Conservation (phyloP, 2,329 filamentous ascomycete genomes). For the Pseudofabraea citricarpa region DNA sequence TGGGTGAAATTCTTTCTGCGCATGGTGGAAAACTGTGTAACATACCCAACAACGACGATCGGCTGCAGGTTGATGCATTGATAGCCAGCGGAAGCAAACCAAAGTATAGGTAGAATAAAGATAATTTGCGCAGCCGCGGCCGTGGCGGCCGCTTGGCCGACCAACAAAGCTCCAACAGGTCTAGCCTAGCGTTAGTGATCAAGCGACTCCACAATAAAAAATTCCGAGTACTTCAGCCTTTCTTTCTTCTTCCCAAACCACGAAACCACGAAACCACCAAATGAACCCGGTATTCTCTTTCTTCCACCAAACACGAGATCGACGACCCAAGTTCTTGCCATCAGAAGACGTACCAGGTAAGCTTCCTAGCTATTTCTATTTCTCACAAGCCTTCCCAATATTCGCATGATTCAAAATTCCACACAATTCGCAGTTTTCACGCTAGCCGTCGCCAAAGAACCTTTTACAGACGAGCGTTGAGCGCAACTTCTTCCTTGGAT, state of each 20-base stretch:
- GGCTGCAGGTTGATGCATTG: too few species aligned
- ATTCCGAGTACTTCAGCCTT: too few species aligned
- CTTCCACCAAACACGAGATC: neutral
- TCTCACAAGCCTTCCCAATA: neutral
- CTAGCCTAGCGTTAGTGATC: too few species aligned
- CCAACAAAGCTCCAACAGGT: too few species aligned
- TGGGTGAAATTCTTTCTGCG: neutral
- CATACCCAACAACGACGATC: neutral
- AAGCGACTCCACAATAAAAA: too few species aligned
- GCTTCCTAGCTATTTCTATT: neutral
- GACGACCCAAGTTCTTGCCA: neutral
- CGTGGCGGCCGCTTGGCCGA: too few species aligned
- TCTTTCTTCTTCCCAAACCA: too few species aligned
- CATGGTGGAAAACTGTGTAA: neutral
- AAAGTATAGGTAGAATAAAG: too few species aligned
- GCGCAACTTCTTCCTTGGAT: constrained; percentile 3
- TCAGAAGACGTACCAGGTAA: constrained; percentile 2
- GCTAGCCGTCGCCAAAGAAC: constrained; percentile 1
- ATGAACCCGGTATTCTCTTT: too few species aligned
- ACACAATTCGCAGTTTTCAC: constrained; percentile 1
- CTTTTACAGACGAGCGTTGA: constrained; percentile 1
- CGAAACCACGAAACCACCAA: too few species aligned
- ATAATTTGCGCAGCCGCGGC: too few species aligned
- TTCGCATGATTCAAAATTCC: constrained; percentile 3
- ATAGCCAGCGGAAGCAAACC: too few species aligned